Evolutionary conservation across 306 rosid species (phyloP).

Genomic region (Citrullus colocynthis): DNA sequence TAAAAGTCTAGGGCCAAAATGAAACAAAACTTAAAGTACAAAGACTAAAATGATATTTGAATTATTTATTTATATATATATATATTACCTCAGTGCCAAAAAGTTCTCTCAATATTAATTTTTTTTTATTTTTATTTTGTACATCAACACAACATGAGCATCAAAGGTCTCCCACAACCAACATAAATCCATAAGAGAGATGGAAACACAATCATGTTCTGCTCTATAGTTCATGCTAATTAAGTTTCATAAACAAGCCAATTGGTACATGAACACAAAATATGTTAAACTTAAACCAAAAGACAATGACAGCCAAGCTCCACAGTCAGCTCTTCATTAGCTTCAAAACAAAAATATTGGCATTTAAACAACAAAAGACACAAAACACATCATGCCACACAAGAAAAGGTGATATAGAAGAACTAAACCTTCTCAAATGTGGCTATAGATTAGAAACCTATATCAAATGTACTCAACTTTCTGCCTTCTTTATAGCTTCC

Average conservation of each 20-base stretch:
- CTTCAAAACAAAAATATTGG: not conserved
- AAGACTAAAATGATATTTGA: no score
- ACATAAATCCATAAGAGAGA: not conserved
- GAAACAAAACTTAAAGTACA: no score
- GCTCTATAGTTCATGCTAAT: not conserved
- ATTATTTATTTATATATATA: no score
- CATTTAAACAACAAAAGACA: not conserved
- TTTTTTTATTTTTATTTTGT: not conserved
- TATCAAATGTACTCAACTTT: slow-evolving; percentile 24
- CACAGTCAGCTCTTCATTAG: not conserved
- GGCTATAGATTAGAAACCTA: slow-evolving; percentile 21
- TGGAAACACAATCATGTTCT: not conserved
- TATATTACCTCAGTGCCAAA: not conserved
- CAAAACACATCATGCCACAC: not conserved
- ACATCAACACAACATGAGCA: not conserved
- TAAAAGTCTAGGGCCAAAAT: no score
- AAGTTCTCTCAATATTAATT: not conserved
- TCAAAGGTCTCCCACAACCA: not conserved
- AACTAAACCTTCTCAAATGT: slow-evolving; percentile 17
- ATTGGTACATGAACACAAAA: not conserved
- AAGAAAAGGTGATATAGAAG: not conserved
- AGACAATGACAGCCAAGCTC: not conserved
- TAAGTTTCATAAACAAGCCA: not conserved
- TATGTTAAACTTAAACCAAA: not conserved
- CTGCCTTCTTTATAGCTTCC: slow-evolving; percentile 48